These are phyloP conservation scores for Camellia lanceoleosa DNA, from an alignment of 148 eudicot genomes.

Conservation along the genomic window DNA sequence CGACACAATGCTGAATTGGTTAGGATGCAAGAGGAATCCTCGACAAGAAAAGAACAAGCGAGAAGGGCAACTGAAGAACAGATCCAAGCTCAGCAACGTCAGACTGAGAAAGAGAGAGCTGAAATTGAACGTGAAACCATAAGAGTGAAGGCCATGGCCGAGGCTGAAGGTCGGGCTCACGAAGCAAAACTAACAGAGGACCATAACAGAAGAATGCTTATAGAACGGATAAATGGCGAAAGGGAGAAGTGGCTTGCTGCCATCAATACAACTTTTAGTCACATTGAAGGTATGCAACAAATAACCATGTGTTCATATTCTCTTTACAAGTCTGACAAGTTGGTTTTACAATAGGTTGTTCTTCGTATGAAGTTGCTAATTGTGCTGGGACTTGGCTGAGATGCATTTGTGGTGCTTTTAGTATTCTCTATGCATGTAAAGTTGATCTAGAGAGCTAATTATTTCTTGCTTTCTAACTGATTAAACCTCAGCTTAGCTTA, in stretches of 20 bases:
- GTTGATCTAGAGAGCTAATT: neutral
- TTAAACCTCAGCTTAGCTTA: too few relatives aligned
- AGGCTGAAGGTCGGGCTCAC: slow-evolving; percentile 91
- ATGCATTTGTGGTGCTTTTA: neutral
- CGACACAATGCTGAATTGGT: slow-evolving; percentile 74
- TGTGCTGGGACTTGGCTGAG: neutral
- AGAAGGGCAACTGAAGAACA: slow-evolving; percentile 89
- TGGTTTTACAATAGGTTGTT: neutral
- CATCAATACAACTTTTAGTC: slow-evolving; percentile 88
- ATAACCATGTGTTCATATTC: neutral
- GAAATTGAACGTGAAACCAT: slow-evolving; percentile 83
- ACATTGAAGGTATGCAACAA: slow-evolving; percentile 68
- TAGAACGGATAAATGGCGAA: slow-evolving; percentile 74
- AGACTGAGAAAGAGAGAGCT: slow-evolving; percentile 96
- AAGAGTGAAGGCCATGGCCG: slow-evolving; percentile 84
- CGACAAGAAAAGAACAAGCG: slow-evolving; percentile 72
- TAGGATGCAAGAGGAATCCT: slow-evolving; percentile 91
- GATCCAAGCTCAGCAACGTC: slow-evolving; percentile 89
- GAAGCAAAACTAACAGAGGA: slow-evolving; percentile 86
- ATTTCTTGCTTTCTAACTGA: neutral
- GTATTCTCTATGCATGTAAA: neutral
- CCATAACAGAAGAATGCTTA: slow-evolving; percentile 78
- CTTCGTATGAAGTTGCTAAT: neutral
- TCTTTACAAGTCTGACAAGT: neutral
- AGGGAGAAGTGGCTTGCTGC: slow-evolving; percentile 98